These are phyloP conservation scores for Schizopora paradoxa DNA, from an alignment of 1,284 basidiomycete genomes.

Conservation along the genomic window DNA sequence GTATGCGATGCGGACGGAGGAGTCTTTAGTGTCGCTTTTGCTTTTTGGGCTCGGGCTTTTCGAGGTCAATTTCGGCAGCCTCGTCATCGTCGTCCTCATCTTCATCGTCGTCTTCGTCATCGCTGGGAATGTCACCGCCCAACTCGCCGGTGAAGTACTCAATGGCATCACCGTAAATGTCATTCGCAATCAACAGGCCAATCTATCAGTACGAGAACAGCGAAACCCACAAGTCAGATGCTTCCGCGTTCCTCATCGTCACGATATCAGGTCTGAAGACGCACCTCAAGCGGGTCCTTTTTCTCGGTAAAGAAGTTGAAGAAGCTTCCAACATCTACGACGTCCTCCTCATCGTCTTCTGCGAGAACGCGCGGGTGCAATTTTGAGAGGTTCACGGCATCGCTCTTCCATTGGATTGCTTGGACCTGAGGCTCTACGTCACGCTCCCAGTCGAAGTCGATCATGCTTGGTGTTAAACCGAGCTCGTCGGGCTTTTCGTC, in stretches of 20 bases:
- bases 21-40: conserved; percentile 57
- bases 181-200: conserved; percentile 66
- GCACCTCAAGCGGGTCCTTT: conserved; percentile 61
- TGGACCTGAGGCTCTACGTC: conserved; percentile 63
- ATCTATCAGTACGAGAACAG: conserved; percentile 38
- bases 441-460: conserved; percentile 73
- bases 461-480: conserved; percentile 67
- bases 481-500: conserved; percentile 60
- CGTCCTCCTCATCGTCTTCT: conserved; percentile 56
- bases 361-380: conserved; percentile 62
- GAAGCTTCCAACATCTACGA: conserved; percentile 73
- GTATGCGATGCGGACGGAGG: too few species aligned
- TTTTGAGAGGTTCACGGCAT: conserved; percentile 70
- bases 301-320: conserved; percentile 81
- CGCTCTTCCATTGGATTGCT: conserved; percentile 75
- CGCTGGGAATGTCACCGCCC: conserved; percentile 49
- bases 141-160: conserved; percentile 69
- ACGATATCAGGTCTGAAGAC: conserved; percentile 26
- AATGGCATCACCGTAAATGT: conserved; percentile 72
- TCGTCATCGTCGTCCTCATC: conserved; percentile 68
- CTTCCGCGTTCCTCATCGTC: background rate
- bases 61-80: conserved; percentile 75
- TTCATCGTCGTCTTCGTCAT: conserved; percentile 56
- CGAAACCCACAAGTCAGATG: background rate
- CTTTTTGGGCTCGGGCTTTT: conserved; percentile 72